Evolutionary conservation across 805 yeast species (phyloP).

Genomic region (Candida orba): DNA sequence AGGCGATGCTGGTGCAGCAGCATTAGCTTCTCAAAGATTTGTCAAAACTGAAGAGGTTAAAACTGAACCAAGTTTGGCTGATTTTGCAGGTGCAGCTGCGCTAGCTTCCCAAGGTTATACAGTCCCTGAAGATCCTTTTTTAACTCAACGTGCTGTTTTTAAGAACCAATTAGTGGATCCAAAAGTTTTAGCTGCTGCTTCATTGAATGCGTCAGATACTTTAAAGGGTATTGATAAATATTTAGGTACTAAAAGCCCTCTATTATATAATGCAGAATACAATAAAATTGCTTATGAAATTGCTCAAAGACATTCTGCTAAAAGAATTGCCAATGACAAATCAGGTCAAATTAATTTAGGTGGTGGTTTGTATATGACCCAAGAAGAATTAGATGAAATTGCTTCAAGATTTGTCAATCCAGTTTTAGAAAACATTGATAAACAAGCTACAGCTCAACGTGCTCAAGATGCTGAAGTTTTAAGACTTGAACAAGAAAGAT

Average conservation of each 20-base stretch:
- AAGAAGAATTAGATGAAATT: conserved; percentile 67
- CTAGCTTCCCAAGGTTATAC: conserved; percentile 42
- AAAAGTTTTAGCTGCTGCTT: conserved; percentile 44
- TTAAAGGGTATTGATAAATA: conserved; percentile 34
- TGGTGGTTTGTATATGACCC: conserved; percentile 77
- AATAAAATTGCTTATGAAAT: conserved; percentile 70
- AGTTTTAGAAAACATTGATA: conserved; percentile 63
- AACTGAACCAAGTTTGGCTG: conserved; percentile 32
- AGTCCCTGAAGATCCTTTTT: conserved; percentile 34
- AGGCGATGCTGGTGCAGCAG: conserved; percentile 30
- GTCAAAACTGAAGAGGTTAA: conserved; percentile 28
- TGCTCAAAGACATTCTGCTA: conserved; percentile 63
- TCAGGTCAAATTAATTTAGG: conserved; percentile 64
- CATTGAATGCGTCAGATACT: conserved; percentile 38
- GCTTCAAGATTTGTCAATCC: conserved; percentile 81
- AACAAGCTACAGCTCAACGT: conserved; percentile 67
- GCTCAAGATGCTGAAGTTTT: conserved; percentile 40
- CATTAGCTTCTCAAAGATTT: conserved; percentile 41
- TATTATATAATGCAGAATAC: conserved; percentile 41
- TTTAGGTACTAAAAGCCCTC: conserved; percentile 31
- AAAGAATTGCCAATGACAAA: conserved; percentile 35
- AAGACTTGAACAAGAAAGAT: conserved; percentile 29
- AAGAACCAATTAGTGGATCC: conserved; percentile 32
- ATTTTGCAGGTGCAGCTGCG: conserved; percentile 37
- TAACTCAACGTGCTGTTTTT: conserved; percentile 33